phyloP scores from a whole-genome alignment of 2,329 filamentous ascomycete genomes.

The Didymosphaeria variabile region DNA sequence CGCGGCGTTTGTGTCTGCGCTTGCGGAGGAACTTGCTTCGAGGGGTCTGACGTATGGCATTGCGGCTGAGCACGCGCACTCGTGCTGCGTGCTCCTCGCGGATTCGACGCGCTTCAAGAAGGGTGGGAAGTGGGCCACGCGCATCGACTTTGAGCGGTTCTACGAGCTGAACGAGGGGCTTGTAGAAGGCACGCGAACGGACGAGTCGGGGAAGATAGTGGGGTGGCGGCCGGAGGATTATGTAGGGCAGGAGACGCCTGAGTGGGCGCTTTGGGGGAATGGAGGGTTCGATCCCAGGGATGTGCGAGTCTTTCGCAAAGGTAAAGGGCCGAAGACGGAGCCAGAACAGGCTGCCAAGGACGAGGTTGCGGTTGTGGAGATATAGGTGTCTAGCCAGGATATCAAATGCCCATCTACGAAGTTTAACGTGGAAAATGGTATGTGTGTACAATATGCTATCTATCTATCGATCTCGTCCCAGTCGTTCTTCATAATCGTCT shows the following conservation, averaged over 20 bases:
- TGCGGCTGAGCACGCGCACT: conserved; percentile 93
- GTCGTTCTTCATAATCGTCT: conserved; percentile 52
- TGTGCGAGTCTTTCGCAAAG: conserved; percentile 86
- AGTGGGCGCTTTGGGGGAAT: conserved; percentile 95
- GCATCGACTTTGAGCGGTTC: conserved; percentile 90
- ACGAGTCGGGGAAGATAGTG: conserved; percentile 58
- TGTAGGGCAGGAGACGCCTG: conserved; percentile 81
- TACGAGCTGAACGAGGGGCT: conserved; percentile 79
- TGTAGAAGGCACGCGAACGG: conserved; percentile 39
- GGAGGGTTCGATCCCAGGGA: conserved; percentile 94
- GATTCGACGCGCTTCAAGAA: conserved; percentile 77
- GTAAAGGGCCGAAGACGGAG: conserved; percentile 62
- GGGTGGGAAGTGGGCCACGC: conserved; percentile 84
- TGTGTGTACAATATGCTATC: conserved; percentile 7
- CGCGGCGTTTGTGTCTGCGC: conserved; percentile 78
- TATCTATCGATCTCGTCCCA: conserved; percentile 51
- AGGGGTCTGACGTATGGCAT: conserved; percentile 86
- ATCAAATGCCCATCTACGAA: background rate
- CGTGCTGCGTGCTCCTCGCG: conserved; percentile 88
- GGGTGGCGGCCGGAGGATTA: conserved; percentile 91
- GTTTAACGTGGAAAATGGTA: background rate
- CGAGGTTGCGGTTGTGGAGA: conserved; percentile 11
- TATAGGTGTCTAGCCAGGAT: background rate
- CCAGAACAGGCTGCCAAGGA: conserved; percentile 16
- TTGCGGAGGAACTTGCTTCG: conserved; percentile 73